These are phyloP conservation scores for Saccharomycopsis selenospora DNA, from an alignment of 805 yeast species.

Conservation along the genomic window DNA sequence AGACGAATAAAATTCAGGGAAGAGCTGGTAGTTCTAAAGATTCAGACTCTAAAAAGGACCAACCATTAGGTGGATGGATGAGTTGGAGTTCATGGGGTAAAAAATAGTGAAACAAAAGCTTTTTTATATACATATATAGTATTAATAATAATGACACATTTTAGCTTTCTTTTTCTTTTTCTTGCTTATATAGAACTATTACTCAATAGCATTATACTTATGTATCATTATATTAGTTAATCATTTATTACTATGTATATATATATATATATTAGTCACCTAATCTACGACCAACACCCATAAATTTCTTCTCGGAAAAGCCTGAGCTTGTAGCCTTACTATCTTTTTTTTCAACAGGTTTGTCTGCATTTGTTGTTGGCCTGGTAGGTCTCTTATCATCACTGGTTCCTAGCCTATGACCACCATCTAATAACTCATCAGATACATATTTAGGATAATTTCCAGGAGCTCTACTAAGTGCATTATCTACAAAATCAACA, in stretches of 20 bases:
- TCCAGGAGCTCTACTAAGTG: neutral
- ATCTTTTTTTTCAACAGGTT: neutral
- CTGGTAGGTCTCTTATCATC: neutral
- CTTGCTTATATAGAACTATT: too few relatives aligned
- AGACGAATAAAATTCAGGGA: conserved; percentile 13
- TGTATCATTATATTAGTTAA: too few relatives aligned
- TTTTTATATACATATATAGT: too few relatives aligned
- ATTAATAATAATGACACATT: too few relatives aligned
- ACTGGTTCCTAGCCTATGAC: neutral
- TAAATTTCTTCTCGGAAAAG: neutral
- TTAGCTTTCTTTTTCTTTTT: too few relatives aligned
- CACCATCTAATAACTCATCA: neutral
- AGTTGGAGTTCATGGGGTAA: conserved; percentile 20
- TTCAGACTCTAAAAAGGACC: neutral
- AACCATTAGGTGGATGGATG: conserved; percentile 8
- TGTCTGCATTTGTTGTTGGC: neutral
- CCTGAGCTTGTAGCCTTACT: neutral
- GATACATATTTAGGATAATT: neutral
- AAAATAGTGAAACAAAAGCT: conserved; percentile 1
- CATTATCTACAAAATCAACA: neutral
- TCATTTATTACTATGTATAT: neutral
- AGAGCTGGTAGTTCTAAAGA: neutral
- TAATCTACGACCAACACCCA: conserved; percentile 1
- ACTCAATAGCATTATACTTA: too few relatives aligned
- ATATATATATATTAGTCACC: neutral